phyloP scores from a whole-genome alignment of 345 rosid genomes.

The Linum usitatissimum region DNA sequence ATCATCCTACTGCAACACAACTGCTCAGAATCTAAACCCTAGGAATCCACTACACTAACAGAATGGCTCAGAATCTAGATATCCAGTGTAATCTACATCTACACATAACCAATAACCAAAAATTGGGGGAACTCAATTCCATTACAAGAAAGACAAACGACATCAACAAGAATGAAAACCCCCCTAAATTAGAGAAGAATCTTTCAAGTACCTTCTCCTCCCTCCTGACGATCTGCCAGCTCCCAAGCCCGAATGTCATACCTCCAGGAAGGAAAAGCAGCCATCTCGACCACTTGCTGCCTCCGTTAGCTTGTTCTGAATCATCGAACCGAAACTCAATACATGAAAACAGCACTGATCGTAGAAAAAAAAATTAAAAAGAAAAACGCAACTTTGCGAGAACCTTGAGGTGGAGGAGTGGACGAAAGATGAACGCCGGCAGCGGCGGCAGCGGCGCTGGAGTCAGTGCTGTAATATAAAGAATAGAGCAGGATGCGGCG shows the following conservation, averaged over 20 bases:
- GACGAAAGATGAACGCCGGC: slow-evolving; percentile 9
- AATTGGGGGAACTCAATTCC: no score
- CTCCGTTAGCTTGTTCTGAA: slow-evolving; percentile 23
- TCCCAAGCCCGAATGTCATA: slow-evolving; percentile 85
- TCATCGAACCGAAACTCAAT: not conserved
- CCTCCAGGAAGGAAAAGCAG: slow-evolving; percentile 84
- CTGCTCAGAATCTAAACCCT: not conserved
- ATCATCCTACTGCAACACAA: no score
- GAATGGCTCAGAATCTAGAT: not conserved
- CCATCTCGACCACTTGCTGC: slow-evolving; percentile 49
- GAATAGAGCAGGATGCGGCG: slow-evolving; percentile 12
- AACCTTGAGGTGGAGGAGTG: slow-evolving; percentile 36
- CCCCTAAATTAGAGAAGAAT: not conserved
- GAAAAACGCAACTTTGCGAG: no score
- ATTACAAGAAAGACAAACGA: not conserved
- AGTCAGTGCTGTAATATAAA: slow-evolving; percentile 24
- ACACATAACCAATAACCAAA: no score
- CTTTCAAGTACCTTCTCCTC: slow-evolving; percentile 58
- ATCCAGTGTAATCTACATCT: no score
- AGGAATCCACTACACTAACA: slow-evolving; percentile 1
- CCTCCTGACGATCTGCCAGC: slow-evolving; percentile 93
- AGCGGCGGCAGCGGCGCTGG: slow-evolving; percentile 13
- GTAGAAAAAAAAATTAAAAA: not conserved
- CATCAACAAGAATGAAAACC: no score
- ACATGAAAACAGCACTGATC: not conserved